Evolutionary conservation across 192 early-diverging fungal species (phyloP).

Genomic region (Entophlyctis luteolus): DNA sequence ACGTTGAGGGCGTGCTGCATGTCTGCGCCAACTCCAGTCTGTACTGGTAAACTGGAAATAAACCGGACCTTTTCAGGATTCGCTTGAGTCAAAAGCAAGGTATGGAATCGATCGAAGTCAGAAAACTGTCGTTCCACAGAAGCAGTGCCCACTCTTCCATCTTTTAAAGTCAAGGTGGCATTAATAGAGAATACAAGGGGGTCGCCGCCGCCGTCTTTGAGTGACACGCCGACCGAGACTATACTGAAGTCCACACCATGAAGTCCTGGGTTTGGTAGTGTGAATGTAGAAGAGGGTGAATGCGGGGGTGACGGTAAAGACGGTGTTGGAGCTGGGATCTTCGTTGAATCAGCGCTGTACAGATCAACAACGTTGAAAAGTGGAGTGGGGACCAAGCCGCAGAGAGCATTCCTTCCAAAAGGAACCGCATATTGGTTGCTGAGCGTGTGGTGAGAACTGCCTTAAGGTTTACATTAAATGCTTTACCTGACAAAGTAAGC

Average conservation of each 20-base stretch:
- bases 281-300: not conserved
- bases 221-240: not conserved
- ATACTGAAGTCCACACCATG: not conserved
- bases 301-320: slow-evolving; percentile 3
- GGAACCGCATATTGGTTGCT: slow-evolving; percentile 29
- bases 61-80: not conserved
- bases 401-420: slow-evolving; percentile 15
- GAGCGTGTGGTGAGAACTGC: not conserved
- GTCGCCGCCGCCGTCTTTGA: not conserved
- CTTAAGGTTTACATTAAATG: not conserved
- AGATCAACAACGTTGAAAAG: slow-evolving; percentile 16
- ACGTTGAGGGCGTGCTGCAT: not conserved
- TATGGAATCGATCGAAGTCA: slow-evolving; percentile 12
- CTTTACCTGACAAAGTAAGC: slow-evolving; percentile 23
- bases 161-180: too few relatives aligned
- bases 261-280: not conserved
- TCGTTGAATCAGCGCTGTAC: slow-evolving; percentile 15
- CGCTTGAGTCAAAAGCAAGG: not conserved
- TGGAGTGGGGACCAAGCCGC: slow-evolving; percentile 15
- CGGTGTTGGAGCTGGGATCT: slow-evolving; percentile 10
- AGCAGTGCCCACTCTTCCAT: too few relatives aligned
- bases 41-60: not conserved
- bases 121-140: too few relatives aligned
- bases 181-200: not conserved
- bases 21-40: not conserved